Conservation (phyloP, 129 eudicot species). For the Flaveria ramosissima region DNA sequence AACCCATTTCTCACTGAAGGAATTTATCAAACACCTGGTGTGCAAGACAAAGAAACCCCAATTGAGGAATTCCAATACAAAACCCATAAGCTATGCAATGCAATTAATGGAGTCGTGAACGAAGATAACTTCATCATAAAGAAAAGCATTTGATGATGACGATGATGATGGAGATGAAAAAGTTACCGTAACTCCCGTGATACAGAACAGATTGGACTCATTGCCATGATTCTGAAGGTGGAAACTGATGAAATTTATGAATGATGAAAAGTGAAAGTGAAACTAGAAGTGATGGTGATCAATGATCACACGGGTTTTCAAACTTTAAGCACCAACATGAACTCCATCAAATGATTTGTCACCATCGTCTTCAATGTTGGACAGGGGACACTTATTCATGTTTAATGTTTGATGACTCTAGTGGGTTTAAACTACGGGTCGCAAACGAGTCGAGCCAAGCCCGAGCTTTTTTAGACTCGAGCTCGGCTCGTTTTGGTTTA, state of each 20-base stretch:
- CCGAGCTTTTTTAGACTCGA: too few species aligned
- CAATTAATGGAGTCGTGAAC: conserved; percentile 27
- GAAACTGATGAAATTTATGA: conserved; percentile 24
- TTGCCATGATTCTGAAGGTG: conserved; percentile 17
- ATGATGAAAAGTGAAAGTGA: neutral
- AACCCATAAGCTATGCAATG: conserved; percentile 45
- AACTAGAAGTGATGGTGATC: conserved; percentile 14
- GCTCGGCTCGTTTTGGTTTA: too few species aligned
- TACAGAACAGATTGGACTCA: conserved; percentile 36
- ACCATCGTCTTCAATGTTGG: conserved; percentile 2
- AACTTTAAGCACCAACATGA: conserved; percentile 17
- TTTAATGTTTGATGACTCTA: too few species aligned
- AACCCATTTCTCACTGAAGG: conserved; percentile 24
- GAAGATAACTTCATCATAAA: conserved; percentile 25
- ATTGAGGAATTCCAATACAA: conserved; percentile 35
- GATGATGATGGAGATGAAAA: conserved; percentile 23
- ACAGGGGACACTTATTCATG: neutral
- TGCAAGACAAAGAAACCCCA: conserved; percentile 42
- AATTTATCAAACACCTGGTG: conserved; percentile 35
- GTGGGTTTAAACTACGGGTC: too few species aligned
- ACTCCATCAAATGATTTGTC: conserved; percentile 17
- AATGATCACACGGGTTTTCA: conserved; percentile 35
- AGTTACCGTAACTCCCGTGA: conserved; percentile 50
- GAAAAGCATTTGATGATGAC: conserved; percentile 31
- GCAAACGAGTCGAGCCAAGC: too few species aligned